Evolutionary conservation across 345 rosid species (phyloP), one percentile per base, ranked within the genome.

Genomic region (Aegle marmelos): DNA sequence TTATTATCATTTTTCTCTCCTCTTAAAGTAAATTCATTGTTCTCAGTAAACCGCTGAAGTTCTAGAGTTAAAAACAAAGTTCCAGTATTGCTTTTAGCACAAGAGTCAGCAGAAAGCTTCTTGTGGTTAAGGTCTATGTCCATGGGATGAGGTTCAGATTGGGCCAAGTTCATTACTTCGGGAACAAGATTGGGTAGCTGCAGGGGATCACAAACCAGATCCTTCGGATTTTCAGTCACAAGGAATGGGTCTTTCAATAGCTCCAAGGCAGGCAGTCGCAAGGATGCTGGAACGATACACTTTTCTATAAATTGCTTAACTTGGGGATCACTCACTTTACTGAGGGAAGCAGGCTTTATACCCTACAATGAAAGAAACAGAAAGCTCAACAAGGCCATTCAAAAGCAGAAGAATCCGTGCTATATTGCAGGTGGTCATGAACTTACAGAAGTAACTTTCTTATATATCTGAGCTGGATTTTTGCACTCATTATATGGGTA

Each of bases 241-340:
- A 96, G 91, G 83, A 92, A 96, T 2, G 94, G 88, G 79, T 96
- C 98, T 74, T 85, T 91, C 80, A 88, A 82, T 79, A 94, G 97
- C 71, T 90, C 95, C 4, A 73, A 34, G 7, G 99, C 97, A 79
- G 93, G 82, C 77, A 91, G 83, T 80, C 98, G 87, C 28, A 78
- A 64, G 6, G 89, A 57, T 41, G 93, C 97, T 58, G 96, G 92
- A 86, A 88, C 89, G 56, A 95, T 89, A 82, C 99, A 95, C 82
- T 91, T 93, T 87, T 95, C 98, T 50, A 95, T 95, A 76, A 95
- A 90, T 68, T 85, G 83, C 91, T 78, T 92, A 58, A 89, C 86
- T 79, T 85, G 86, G 30, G 91, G 90, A 74, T 92, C 92, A 76
- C 82, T 87, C 79, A 95, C 96, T 82, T 86, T 92, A 76, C 82